phyloP scores from a whole-genome alignment of 768 basidiomycete genomes.

The Mycena rosella region DNA sequence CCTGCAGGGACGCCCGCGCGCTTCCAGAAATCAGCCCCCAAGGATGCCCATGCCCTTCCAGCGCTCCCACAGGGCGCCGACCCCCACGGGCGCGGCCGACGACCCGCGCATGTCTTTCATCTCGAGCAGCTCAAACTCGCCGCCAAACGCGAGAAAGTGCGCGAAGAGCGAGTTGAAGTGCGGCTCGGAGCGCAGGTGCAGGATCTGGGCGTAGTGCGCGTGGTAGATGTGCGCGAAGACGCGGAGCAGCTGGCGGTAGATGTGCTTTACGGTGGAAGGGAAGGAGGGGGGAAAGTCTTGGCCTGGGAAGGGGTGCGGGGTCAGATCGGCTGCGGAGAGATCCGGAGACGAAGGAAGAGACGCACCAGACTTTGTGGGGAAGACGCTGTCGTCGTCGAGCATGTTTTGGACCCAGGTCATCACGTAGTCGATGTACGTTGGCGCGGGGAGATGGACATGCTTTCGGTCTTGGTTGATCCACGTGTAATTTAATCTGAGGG shows the following conservation, averaged over 20 bases:
- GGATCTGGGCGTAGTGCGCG: constrained; percentile 90
- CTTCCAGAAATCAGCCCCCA: constrained; percentile 63
- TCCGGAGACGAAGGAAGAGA: constrained; percentile 60
- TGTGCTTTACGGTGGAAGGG: constrained; percentile 90
- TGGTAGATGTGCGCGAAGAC: constrained; percentile 98
- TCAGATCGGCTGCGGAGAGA: constrained; percentile 63
- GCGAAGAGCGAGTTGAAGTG: constrained; percentile 99
- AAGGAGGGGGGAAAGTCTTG: constrained; percentile 92
- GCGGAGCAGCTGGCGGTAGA: constrained; percentile 96
- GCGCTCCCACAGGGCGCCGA: constrained; percentile 86
- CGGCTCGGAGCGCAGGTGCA: constrained; percentile 93
- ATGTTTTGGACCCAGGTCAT: constrained; percentile 99
- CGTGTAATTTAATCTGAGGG: constrained; percentile 89
- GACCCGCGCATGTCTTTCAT: constrained; percentile 88
- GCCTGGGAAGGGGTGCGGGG: constrained; percentile 59
- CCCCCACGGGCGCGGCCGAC: constrained; percentile 70
- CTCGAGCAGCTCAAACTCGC: constrained; percentile 92
- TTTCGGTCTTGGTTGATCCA: constrained; percentile 98
- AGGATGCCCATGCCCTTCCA: constrained; percentile 94
- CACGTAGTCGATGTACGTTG: constrained; percentile 98
- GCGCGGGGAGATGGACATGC: constrained; percentile 91
- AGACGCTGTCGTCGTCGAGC: constrained; percentile 91
- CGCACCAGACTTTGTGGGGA: constrained; percentile 95
- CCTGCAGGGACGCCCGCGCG: too few relatives aligned
- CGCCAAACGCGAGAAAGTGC: constrained; percentile 96